Evolutionary conservation across 176 grass and related monocot genomes (phyloP).

Genomic region (Avena eriantha): DNA sequence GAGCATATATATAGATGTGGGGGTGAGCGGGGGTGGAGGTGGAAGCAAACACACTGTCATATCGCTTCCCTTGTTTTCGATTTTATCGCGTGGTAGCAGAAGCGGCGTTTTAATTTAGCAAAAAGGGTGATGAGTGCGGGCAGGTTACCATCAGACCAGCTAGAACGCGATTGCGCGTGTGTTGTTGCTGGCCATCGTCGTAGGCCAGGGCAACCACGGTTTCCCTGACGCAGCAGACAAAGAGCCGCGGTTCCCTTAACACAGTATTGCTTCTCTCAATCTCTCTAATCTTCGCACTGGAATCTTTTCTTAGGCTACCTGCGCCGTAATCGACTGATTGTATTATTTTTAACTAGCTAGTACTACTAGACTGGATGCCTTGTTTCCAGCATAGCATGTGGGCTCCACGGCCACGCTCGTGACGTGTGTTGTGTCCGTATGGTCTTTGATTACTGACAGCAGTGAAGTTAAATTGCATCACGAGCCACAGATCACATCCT

Average conservation of each 20-base stretch:
- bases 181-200: neutral
- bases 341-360: neutral
- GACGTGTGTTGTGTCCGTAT: neutral
- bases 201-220: neutral
- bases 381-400: neutral
- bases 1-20: conserved; percentile 5
- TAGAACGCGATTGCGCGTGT: neutral
- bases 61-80: neutral
- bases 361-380: neutral
- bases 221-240: neutral
- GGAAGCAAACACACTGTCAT: neutral
- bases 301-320: neutral
- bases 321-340: neutral
- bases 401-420: neutral
- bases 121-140: neutral
- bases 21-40: neutral
- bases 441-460: neutral
- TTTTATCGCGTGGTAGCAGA: neutral
- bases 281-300: neutral
- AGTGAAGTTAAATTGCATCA: neutral
- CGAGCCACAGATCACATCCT: neutral
- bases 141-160: neutral
- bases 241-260: neutral
- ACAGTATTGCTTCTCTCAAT: neutral
- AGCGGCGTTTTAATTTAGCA: too few relatives aligned